A percentile compares a stretch with the other conserved stretches of the same genome.
Evolutionary conservation across 306 rosid genomes (phyloP).

Genomic region (Vicia sativa): DNA sequence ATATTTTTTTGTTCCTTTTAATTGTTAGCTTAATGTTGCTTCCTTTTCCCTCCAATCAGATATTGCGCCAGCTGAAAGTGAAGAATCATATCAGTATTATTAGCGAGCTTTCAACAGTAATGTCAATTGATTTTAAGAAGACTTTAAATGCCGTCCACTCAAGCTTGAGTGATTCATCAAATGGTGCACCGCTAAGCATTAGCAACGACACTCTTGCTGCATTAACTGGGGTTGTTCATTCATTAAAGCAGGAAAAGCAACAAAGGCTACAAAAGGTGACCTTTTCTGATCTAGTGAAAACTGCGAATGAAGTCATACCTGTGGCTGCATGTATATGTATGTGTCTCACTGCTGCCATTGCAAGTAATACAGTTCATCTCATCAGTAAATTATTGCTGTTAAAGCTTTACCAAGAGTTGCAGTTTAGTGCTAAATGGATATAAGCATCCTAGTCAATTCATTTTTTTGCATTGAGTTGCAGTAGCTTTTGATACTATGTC

Average conservation of each 20-base stretch:
- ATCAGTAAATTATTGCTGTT: conserved; percentile 22
- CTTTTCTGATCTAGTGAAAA: conserved; percentile 28
- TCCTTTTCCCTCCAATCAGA: conserved; percentile 48
- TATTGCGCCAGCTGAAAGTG: conserved; percentile 72
- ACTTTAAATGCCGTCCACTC: conserved; percentile 69
- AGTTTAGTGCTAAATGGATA: conserved; percentile 19
- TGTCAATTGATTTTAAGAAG: conserved; percentile 69
- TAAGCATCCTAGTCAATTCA: conserved; percentile 9
- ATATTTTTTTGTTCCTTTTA: background rate
- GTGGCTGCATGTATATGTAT: conserved; percentile 6
- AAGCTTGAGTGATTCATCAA: conserved; percentile 62
- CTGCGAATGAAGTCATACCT: conserved; percentile 11
- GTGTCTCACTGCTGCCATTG: conserved; percentile 6
- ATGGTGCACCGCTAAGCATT: conserved; percentile 57
- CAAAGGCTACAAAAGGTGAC: conserved; percentile 79
- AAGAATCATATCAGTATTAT: conserved; percentile 54
- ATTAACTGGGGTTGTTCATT: conserved; percentile 64
- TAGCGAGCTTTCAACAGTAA: conserved; percentile 64
- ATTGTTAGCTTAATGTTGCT: conserved; percentile 22
- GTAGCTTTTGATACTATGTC: background rate
- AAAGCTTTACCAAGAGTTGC: conserved; percentile 14
- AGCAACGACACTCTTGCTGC: conserved; percentile 86
- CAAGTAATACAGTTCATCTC: background rate
- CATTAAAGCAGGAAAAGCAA: conserved; percentile 69
- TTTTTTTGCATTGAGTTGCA: conserved; percentile 12